A percentile compares a stretch with the other conserved stretches of the same genome.
Evolutionary conservation across 768 basidiomycete genomes (phyloP).

Genomic region (Psilocybe cubensis): DNA sequence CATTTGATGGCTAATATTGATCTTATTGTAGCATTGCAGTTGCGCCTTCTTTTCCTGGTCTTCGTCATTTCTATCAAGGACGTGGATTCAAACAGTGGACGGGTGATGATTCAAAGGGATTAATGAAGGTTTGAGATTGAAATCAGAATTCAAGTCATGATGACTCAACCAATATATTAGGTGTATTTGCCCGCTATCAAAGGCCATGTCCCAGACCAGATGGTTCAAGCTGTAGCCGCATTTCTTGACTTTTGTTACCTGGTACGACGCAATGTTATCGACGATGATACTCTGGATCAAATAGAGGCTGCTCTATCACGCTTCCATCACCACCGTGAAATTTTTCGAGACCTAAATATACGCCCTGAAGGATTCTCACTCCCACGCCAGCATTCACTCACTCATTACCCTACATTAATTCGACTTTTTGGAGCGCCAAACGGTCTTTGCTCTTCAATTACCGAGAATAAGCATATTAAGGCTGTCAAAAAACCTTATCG

Average conservation of each 20-base stretch:
- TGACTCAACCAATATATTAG: constrained; percentile 14
- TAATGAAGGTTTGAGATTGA: constrained; percentile 11
- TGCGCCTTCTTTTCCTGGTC: constrained; percentile 13
- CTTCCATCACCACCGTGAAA: constrained; percentile 25
- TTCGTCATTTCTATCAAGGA: constrained; percentile 8
- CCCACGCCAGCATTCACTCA: constrained; percentile 34
- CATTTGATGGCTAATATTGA: neutral
- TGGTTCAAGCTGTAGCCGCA: constrained; percentile 24
- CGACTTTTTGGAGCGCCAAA: constrained; percentile 33
- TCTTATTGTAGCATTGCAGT: constrained; percentile 29
- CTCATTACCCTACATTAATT: constrained; percentile 30
- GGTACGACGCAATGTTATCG: constrained; percentile 16
- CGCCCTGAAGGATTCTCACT: constrained; percentile 22
- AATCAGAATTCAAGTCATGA: too few species aligned
- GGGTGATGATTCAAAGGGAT: constrained; percentile 15
- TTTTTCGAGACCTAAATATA: constrained; percentile 20
- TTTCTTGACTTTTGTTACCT: constrained; percentile 38
- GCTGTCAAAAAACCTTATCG: constrained; percentile 39
- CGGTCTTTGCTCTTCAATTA: constrained; percentile 39
- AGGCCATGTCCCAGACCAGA: constrained; percentile 27
- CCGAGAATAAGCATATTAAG: constrained; percentile 36
- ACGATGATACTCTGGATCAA: constrained; percentile 16
- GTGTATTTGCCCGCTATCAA: constrained; percentile 31
- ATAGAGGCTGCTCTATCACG: constrained; percentile 11
- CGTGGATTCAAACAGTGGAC: constrained; percentile 14